These are phyloP conservation scores for Cryptococcus amylolentus DNA, from an alignment of 1,284 basidiomycete species.

Conservation along the genomic window DNA sequence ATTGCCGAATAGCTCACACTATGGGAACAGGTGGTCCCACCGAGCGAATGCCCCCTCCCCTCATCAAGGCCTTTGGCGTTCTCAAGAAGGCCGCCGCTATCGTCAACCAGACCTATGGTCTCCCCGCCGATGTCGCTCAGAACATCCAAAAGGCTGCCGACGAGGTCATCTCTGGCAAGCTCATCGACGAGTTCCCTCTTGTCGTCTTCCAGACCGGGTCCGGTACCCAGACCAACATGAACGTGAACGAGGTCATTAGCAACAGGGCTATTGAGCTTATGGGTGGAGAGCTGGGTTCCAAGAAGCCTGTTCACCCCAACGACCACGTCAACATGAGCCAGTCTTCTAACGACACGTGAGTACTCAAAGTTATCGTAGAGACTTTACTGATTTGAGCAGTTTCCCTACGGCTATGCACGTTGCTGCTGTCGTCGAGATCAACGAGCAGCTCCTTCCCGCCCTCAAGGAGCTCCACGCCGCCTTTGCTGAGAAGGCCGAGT, in stretches of 20 bases:
- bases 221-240: constrained; percentile 99
- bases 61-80: constrained; percentile 97
- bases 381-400: constrained; percentile 50
- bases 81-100: constrained; percentile 95
- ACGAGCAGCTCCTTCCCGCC: constrained; percentile 76
- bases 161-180: constrained; percentile 96
- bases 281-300: constrained; percentile 91
- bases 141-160: constrained; percentile 93
- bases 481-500: constrained; percentile 73
- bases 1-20: not conserved
- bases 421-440: constrained; percentile 87
- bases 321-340: constrained; percentile 99
- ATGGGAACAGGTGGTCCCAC: constrained; percentile 60
- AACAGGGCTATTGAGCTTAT: constrained; percentile 98
- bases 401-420: constrained; percentile 99
- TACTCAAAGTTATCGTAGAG: not conserved
- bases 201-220: constrained; percentile 98
- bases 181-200: constrained; percentile 92
- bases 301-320: constrained; percentile 98
- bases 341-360: constrained; percentile 94
- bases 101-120: constrained; percentile 82
- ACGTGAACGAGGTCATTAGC: constrained; percentile 98
- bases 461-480: constrained; percentile 78
- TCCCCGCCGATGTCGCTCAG: constrained; percentile 82
- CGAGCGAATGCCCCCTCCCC: constrained; percentile 86